These are phyloP conservation scores for Lactarius trivialis DNA, from an alignment of 768 basidiomycete species.

Conservation along the genomic window DNA sequence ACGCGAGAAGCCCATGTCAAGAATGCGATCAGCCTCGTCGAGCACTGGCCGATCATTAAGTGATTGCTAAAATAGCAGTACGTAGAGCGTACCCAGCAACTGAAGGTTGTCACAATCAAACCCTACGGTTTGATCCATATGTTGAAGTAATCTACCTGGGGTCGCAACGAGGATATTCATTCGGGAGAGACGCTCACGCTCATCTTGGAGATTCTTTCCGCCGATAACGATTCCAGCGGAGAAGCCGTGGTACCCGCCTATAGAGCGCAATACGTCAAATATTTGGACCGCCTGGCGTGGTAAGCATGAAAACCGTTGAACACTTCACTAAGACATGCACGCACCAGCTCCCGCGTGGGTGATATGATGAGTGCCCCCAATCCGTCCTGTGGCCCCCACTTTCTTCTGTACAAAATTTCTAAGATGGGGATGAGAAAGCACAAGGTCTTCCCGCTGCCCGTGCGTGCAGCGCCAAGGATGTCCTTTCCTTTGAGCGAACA, in stretches of 20 bases:
- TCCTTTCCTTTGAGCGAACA: conserved; percentile 56
- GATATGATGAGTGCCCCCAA: conserved; percentile 88
- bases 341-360: conserved; percentile 86
- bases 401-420: conserved; percentile 55
- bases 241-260: conserved; percentile 86
- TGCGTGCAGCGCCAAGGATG: conserved; percentile 61
- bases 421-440: conserved; percentile 65
- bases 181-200: conserved; percentile 75
- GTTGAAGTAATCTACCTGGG: conserved; percentile 89
- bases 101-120: conserved; percentile 92
- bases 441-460: conserved; percentile 70
- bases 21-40: conserved; percentile 93
- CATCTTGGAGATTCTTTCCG: conserved; percentile 92
- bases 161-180: conserved; percentile 99
- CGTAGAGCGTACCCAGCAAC: conserved; percentile 58
- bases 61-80: neutral
- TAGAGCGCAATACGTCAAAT: conserved; percentile 90
- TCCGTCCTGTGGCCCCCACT: conserved; percentile 69
- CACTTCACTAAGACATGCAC: conserved; percentile 27
- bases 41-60: conserved; percentile 50
- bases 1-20: conserved; percentile 92
- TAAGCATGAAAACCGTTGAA: neutral
- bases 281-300: conserved; percentile 84
- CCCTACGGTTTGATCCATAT: conserved; percentile 97
- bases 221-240: conserved; percentile 95